Conservation (phyloP, 129 eudicot species). For the Escallonia herrerae region DNA sequence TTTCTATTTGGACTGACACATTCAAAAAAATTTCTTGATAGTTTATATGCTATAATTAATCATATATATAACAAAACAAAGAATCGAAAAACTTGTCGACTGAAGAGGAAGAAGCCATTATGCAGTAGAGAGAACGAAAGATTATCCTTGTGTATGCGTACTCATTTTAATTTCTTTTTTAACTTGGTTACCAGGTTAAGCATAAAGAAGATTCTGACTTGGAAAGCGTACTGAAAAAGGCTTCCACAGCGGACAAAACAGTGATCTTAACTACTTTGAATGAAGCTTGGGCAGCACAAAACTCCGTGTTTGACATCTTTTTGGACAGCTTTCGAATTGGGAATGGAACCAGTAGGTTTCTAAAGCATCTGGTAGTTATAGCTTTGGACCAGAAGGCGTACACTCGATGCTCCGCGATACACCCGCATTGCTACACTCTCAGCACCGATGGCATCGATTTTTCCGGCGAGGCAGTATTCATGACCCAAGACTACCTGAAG, state of each 20-base stretch:
- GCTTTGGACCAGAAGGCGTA: conserved; percentile 46
- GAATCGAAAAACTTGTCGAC: too few species aligned
- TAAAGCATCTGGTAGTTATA: conserved; percentile 42
- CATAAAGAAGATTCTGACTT: conserved; percentile 12
- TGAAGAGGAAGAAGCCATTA: too few species aligned
- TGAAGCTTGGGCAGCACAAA: conserved; percentile 57
- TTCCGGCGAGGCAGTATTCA: conserved; percentile 36
- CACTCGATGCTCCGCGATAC: conserved; percentile 29
- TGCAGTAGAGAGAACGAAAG: too few species aligned
- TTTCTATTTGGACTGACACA: too few species aligned
- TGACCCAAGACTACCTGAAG: conserved; percentile 41
- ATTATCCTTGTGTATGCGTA: too few species aligned
- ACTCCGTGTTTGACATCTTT: conserved; percentile 44
- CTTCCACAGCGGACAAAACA: conserved; percentile 30
- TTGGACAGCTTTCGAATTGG: conserved; percentile 46
- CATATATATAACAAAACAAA: too few species aligned
- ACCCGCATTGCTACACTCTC: conserved; percentile 33
- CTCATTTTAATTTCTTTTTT: background rate
- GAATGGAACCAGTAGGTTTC: conserved; percentile 26
- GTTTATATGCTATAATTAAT: too few species aligned
- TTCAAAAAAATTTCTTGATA: too few species aligned
- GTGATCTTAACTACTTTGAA: conserved; percentile 40
- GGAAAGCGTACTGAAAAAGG: conserved; percentile 22
- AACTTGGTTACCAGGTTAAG: background rate
- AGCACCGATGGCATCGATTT: conserved; percentile 29